These are phyloP conservation scores for Astrocystis sublimbata DNA, from an alignment of 495 filamentous ascomycete species.

Conservation along the genomic window DNA sequence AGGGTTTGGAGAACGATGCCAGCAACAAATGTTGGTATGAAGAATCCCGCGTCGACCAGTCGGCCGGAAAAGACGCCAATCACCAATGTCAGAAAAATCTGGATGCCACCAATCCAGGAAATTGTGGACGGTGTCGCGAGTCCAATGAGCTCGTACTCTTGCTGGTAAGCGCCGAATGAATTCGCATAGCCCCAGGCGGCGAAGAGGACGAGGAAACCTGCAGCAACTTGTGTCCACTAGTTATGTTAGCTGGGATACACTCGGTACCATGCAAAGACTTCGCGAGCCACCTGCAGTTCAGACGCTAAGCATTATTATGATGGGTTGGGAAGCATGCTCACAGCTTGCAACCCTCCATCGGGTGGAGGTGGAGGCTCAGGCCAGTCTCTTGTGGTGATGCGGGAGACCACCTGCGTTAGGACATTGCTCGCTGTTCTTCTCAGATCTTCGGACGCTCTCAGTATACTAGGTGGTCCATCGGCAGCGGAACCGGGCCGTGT, in stretches of 20 bases:
- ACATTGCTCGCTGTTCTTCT: conserved; percentile 33
- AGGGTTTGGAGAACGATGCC: conserved; percentile 56
- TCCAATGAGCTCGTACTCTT: conserved; percentile 60
- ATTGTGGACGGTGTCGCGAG: conserved; percentile 48
- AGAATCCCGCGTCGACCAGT: conserved; percentile 61
- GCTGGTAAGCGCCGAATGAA: conserved; percentile 73
- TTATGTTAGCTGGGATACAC: background rate
- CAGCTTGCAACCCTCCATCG: conserved; percentile 61
- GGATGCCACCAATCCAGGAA: conserved; percentile 63
- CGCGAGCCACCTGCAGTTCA: no score
- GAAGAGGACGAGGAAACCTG: conserved; percentile 65
- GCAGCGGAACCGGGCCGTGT: background rate
- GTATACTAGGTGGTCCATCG: background rate
- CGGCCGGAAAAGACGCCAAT: conserved; percentile 57
- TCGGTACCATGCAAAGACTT: background rate
- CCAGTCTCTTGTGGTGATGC: conserved; percentile 47
- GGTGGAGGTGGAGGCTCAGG: conserved; percentile 60
- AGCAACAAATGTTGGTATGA: conserved; percentile 53
- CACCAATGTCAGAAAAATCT: conserved; percentile 56
- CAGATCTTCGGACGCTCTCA: conserved; percentile 25
- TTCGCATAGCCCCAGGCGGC: conserved; percentile 78
- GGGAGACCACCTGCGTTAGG: conserved; percentile 28
- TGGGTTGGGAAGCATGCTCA: background rate
- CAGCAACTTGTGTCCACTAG: conserved; percentile 64
- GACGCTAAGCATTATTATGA: no score